phyloP scores from a whole-genome alignment of 2,329 filamentous ascomycete genomes.

The Pestalotiopsis fici region DNA sequence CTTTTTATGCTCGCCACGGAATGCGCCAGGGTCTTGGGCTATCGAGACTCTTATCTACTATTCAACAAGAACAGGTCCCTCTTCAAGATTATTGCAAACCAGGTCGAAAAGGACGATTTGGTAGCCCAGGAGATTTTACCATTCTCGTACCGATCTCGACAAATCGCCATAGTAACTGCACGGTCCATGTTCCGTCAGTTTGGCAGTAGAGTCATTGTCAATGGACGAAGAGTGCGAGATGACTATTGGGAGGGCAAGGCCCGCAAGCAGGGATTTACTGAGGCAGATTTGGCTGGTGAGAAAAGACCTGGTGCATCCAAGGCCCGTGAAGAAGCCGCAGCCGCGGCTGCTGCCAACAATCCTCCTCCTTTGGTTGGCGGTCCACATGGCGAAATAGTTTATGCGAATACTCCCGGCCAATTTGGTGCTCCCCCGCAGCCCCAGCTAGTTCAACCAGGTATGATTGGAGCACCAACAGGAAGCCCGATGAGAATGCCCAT shows the following conservation, averaged over 20 bases:
- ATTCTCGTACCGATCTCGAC: constrained; percentile 96
- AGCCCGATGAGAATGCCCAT: constrained; percentile 75
- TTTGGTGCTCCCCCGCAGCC: constrained; percentile 69
- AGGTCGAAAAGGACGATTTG: constrained; percentile 93
- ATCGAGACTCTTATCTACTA: constrained; percentile 94
- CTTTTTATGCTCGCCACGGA: constrained; percentile 99
- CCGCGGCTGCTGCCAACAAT: constrained; percentile 69
- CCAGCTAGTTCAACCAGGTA: constrained; percentile 70
- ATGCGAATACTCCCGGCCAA: constrained; percentile 70
- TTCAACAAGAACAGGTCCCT: constrained; percentile 99
- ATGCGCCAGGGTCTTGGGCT: constrained; percentile 89
- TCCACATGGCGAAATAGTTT: constrained; percentile 84
- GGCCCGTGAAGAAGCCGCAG: constrained; percentile 78
- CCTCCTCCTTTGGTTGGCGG: constrained; percentile 58
- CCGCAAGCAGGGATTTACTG: constrained; percentile 95
- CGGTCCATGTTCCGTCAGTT: constrained; percentile 99
- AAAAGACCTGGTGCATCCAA: constrained; percentile 92
- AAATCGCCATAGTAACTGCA: constrained; percentile 97
- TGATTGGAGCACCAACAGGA: constrained; percentile 65
- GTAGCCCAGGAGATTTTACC: constrained; percentile 94
- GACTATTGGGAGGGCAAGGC: constrained; percentile 99
- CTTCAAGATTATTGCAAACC: constrained; percentile 96
- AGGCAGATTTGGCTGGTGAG: constrained; percentile 92
- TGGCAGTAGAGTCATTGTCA: constrained; percentile 88
- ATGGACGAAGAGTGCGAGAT: constrained; percentile 88